phyloP scores from a whole-genome alignment of 371 early-diverging fungal genomes.

The Encephalitozoon intestinalis region DNA sequence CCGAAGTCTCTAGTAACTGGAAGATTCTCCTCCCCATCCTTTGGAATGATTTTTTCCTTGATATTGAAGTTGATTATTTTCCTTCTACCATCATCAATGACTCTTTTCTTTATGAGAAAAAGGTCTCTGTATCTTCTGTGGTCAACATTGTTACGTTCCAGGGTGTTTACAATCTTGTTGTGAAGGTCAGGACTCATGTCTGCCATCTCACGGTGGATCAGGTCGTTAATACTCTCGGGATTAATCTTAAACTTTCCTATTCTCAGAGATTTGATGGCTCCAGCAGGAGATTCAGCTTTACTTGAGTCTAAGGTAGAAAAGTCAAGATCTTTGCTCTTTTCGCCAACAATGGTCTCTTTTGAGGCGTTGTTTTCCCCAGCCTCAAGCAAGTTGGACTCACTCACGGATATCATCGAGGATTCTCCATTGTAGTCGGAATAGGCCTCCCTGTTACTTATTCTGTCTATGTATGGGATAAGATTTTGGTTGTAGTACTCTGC shows the following conservation, averaged over 20 bases:
- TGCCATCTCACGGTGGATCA: conserved; percentile 44
- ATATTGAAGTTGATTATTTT: conserved; percentile 51
- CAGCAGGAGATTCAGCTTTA: conserved; percentile 3
- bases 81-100: conserved; percentile 43
- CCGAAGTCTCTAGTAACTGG: conserved; percentile 28
- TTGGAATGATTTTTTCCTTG: conserved; percentile 52
- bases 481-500: conserved; percentile 6
- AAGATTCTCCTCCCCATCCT: background rate
- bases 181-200: conserved; percentile 53
- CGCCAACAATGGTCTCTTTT: background rate
- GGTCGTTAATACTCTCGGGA: conserved; percentile 12
- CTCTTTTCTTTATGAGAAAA: conserved; percentile 52
- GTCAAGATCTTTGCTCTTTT: no score
- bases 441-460: background rate
- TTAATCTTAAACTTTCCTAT: conserved; percentile 37
- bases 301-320: background rate
- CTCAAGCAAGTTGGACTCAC: background rate
- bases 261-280: conserved; percentile 3
- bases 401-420: background rate
- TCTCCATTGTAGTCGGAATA: background rate
- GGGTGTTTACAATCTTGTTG: conserved; percentile 28
- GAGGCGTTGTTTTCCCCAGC: no score
- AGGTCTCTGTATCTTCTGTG: conserved; percentile 50
- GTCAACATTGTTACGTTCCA: conserved; percentile 34
- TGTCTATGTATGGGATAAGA: background rate